phyloP scores from a whole-genome alignment of 805 yeast genomes.

The Sungouiella thailandica region DNA sequence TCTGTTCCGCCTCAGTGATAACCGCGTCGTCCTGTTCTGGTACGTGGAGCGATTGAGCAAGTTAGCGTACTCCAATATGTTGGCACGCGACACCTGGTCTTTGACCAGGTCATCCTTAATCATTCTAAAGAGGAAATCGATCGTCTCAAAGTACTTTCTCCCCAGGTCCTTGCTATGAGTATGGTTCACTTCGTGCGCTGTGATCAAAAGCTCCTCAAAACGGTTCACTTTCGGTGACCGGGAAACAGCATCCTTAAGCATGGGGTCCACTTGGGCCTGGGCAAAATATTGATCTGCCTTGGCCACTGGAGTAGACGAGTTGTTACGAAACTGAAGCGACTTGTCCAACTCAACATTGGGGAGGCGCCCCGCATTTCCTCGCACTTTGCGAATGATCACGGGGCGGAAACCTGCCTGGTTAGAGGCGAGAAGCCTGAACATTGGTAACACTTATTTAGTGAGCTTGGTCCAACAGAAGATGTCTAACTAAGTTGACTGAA shows the following conservation, averaged over 20 bases:
- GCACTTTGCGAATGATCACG: conserved; percentile 32
- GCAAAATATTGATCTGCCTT: conserved; percentile 18
- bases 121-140: conserved; percentile 7
- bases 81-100: conserved; percentile 5
- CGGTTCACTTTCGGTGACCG: conserved; percentile 18
- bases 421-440: conserved; percentile 37
- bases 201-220: conserved; percentile 26
- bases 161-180: conserved; percentile 1
- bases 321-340: conserved; percentile 8
- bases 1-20: conserved; percentile 29
- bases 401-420: conserved; percentile 35
- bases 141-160: conserved; percentile 3
- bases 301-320: conserved; percentile 4
- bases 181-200: conserved; percentile 16
- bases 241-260: conserved; percentile 13
- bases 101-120: conserved; percentile 11
- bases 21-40: conserved; percentile 27
- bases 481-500: no score
- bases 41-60: conserved; percentile 17
- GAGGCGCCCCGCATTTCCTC: conserved; percentile 18
- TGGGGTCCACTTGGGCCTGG: conserved; percentile 19
- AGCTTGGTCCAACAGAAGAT: no score
- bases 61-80: conserved; percentile 10
- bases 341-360: conserved; percentile 10
- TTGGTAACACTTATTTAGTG: no score